Evolutionary conservation across 2,329 filamentous ascomycete genomes (phyloP), one percentile per base, ranked within the genome.

Genomic region (Apiospora kogelbergensis): DNA sequence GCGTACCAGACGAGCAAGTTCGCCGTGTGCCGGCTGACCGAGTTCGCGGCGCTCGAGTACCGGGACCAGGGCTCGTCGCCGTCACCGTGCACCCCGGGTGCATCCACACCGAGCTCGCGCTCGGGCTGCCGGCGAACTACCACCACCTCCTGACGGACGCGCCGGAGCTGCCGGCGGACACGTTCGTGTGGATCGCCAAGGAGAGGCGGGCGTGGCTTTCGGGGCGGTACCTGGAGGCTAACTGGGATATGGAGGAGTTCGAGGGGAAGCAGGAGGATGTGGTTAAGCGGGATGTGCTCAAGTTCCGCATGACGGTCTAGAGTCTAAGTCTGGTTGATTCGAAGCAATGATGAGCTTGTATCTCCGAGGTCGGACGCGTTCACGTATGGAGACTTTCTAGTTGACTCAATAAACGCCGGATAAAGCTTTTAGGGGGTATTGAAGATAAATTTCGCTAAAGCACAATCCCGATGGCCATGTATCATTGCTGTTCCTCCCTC

Each of bases 1-100:
- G 77, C 77, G 0, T 88, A 88, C 71, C 78, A 81, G 68, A 77
- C 75, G 1, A 77, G 77, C 64, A 86, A 87, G 72, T 78, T 86
- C 46, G 81, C 82, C 0, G 69, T 83, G 4, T 75, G 80, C 65
- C 80, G 83, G 4, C 74, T 87, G 73, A 83, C 83, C 0, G 83
- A 79, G 13, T 81, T 79, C 26, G 74, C 84, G 3, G 63, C 70
- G 22, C 84, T 82, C 2, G 80, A 83, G 70, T 83, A 87, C 71
- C 73, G 72, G 6, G 76, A 79, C 15, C 72, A 84, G 63, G 82
- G 0, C 70, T 85, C 0, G 72, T 85, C 11, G 79, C 79, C 20
- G 79, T 80, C 44, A 73, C 78, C 4, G 68, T 85, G 4, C 83
- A 86, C 73, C 85, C 85, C 0, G 85, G 85, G 3, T 80, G 78